Conservation (phyloP, 1,284 basidiomycete genomes). For the Porodaedalea pini region DNA sequence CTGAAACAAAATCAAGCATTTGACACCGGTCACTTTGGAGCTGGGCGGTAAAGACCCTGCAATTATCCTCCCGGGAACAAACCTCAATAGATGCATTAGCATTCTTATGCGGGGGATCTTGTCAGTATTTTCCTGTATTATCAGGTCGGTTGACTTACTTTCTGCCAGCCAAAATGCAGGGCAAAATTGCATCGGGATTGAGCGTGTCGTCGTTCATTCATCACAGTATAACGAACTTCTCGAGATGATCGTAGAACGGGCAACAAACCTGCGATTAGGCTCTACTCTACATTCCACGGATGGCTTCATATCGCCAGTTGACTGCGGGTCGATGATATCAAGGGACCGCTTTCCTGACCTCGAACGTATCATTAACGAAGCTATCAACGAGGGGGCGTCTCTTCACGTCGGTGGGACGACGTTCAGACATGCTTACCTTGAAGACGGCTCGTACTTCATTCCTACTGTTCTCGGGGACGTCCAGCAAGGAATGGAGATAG, state of each 20-base stretch:
- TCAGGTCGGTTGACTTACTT: constrained; percentile 5
- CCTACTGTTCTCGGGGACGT: constrained; percentile 88
- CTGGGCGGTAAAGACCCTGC: constrained; percentile 85
- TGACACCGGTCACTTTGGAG: constrained; percentile 89
- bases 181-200: constrained; percentile 97
- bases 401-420: constrained; percentile 65
- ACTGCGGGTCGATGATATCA: constrained; percentile 82
- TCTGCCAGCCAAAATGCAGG: constrained; percentile 77
- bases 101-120: constrained; percentile 84
- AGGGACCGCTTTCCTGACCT: constrained; percentile 67
- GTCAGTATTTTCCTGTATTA: constrained; percentile 45
- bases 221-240: constrained; percentile 74
- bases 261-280: constrained; percentile 65
- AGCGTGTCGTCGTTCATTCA: constrained; percentile 83
- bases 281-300: constrained; percentile 62
- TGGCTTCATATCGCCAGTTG: constrained; percentile 66
- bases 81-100: constrained; percentile 67
- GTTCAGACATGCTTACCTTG: constrained; percentile 62
- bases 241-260: constrained; percentile 58
- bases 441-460: constrained; percentile 76
- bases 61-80: constrained; percentile 70
- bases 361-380: constrained; percentile 67
- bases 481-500: constrained; percentile 69
- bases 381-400: constrained; percentile 69
- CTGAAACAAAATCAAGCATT: constrained; percentile 36